These are phyloP conservation scores for Phytophthora meadii DNA, from an alignment of 352 stramenopile species.

Conservation along the genomic window DNA sequence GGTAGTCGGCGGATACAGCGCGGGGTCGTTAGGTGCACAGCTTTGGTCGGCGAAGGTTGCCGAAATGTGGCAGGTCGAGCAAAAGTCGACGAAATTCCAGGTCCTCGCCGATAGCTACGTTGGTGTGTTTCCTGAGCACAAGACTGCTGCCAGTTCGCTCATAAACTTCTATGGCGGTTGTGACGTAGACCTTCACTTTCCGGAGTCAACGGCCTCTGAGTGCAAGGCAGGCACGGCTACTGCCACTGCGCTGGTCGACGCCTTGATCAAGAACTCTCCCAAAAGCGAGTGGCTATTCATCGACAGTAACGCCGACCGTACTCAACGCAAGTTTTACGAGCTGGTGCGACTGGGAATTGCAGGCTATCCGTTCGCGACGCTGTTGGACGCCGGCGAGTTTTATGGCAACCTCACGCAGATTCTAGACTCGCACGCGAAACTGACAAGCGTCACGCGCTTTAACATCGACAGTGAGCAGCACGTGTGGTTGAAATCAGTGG, in stretches of 20 bases:
- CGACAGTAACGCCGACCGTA: conserved; percentile 53
- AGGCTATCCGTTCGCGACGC: conserved; percentile 47
- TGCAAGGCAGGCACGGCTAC: conserved; percentile 42
- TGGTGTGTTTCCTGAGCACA: conserved; percentile 49
- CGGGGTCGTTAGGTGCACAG: conserved; percentile 56
- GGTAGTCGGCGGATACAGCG: conserved; percentile 55
- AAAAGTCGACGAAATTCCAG: conserved; percentile 49
- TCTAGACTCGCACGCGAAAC: conserved; percentile 44
- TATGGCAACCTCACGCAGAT: conserved; percentile 47
- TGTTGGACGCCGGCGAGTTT: conserved; percentile 44
- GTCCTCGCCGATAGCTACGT: conserved; percentile 61
- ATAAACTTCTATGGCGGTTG: conserved; percentile 58
- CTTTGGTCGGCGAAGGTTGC: conserved; percentile 42
- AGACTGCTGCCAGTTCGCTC: conserved; percentile 34
- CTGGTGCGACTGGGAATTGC: conserved; percentile 47
- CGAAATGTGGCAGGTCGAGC: conserved; percentile 54
- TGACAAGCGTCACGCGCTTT: conserved; percentile 30
- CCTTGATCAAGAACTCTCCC: conserved; percentile 36
- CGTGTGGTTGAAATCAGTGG: conserved; percentile 25
- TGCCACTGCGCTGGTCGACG: conserved; percentile 36
- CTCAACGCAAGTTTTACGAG: conserved; percentile 59
- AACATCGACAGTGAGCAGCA: conserved; percentile 37
- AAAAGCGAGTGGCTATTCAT: conserved; percentile 56
- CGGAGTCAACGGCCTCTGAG: conserved; percentile 20
- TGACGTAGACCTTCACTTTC: conserved; percentile 41